phyloP scores from a whole-genome alignment of 2,329 filamentous ascomycete species.

The Trichophyton schoenleinii region DNA sequence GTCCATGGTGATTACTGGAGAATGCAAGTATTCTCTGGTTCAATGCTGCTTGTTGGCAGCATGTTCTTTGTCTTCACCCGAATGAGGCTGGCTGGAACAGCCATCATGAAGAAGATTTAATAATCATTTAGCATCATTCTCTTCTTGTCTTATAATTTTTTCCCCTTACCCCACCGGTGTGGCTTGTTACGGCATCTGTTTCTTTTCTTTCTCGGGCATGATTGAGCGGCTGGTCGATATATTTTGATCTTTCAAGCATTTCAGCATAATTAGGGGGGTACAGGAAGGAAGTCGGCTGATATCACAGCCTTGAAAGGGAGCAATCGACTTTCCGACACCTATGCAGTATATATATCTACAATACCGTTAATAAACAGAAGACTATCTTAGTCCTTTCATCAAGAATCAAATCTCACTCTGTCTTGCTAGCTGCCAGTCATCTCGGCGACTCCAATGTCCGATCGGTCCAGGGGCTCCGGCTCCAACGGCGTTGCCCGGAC shows the following conservation, averaged over 20 bases:
- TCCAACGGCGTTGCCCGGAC: neutral
- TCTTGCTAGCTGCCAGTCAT: neutral
- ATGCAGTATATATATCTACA: neutral
- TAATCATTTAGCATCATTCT: conserved; percentile 9
- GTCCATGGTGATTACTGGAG: conserved; percentile 42
- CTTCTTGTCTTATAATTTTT: neutral
- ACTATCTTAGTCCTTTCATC: neutral
- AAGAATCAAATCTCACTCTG: neutral
- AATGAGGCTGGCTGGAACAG: conserved; percentile 22
- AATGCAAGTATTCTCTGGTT: conserved; percentile 54
- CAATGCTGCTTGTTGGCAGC: conserved; percentile 37
- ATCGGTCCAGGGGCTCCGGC: neutral
- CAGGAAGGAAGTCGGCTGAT: neutral
- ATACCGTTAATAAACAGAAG: neutral
- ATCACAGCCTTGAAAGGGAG: neutral
- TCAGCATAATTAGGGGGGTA: neutral
- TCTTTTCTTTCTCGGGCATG: neutral
- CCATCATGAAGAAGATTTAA: conserved; percentile 19
- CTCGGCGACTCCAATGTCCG: neutral
- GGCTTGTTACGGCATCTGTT: too few species aligned
- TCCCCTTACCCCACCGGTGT: neutral
- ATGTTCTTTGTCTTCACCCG: conserved; percentile 28
- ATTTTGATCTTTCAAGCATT: neutral
- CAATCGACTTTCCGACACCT: neutral
- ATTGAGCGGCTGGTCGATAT: neutral